These are phyloP conservation scores for Pichia paraexigua DNA, from an alignment of 805 yeast genomes.

Conservation along the genomic window DNA sequence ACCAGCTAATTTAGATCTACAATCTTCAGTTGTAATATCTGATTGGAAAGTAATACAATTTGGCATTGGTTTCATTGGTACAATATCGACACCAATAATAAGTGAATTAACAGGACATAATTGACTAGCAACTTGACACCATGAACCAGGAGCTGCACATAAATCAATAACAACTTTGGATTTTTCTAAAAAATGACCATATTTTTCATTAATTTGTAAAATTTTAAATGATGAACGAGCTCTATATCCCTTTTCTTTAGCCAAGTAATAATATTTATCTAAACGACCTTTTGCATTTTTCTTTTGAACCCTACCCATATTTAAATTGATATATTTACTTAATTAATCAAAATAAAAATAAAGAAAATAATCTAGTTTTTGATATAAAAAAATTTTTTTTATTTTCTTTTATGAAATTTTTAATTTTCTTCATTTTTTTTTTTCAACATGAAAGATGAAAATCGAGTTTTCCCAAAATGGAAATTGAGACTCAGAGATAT, in stretches of 20 bases:
- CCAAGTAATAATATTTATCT: slow-evolving; percentile 92
- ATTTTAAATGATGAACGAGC: slow-evolving; percentile 98
- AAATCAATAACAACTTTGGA: slow-evolving; percentile 94
- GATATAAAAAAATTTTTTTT: neutral
- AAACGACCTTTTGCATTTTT: slow-evolving; percentile 98
- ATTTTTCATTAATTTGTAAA: slow-evolving; percentile 91
- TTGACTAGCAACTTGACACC: slow-evolving; percentile 98
- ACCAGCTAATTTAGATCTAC: slow-evolving; percentile 89
- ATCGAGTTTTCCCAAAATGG: neutral
- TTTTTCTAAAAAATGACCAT: slow-evolving; percentile 88
- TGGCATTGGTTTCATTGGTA: slow-evolving; percentile 94
- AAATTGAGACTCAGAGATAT: no score
- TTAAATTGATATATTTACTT: neutral
- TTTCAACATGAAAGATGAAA: neutral
- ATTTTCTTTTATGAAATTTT: neutral
- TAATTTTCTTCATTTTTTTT: neutral
- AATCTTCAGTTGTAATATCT: slow-evolving; percentile 97
- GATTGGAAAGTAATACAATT: slow-evolving; percentile 91
- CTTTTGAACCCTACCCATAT: slow-evolving; percentile 73
- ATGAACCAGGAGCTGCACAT: slow-evolving; percentile 99
- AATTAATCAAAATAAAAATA: neutral
- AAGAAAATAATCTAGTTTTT: neutral
- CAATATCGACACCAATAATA: slow-evolving; percentile 98
- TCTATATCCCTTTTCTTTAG: slow-evolving; percentile 96
- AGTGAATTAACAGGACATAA: slow-evolving; percentile 87